These are phyloP conservation scores for Helicostylum pulchrum DNA, from an alignment of 192 early-diverging fungal genomes.

Conservation along the genomic window DNA sequence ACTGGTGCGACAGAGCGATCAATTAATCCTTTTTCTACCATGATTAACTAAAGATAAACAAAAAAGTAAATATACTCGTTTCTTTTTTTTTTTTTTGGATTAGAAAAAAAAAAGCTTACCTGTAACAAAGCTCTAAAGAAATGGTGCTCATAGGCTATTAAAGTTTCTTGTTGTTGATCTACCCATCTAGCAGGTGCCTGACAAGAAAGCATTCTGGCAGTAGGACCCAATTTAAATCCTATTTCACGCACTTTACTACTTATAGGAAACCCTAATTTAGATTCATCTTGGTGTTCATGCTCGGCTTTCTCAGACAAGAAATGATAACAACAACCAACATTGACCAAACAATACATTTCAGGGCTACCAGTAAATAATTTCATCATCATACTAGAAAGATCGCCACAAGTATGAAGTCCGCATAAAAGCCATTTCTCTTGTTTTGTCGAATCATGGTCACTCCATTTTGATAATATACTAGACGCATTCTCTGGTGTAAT, in stretches of 20 bases:
- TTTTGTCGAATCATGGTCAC: not conserved
- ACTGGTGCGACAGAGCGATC: constrained; percentile 44
- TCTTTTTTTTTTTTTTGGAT: not conserved
- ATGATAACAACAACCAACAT: constrained; percentile 88
- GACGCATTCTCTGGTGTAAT: constrained; percentile 44
- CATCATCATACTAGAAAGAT: constrained; percentile 71
- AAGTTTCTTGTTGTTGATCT: constrained; percentile 43
- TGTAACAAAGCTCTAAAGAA: constrained; percentile 77
- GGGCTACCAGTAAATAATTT: constrained; percentile 55
- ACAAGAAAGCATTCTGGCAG: constrained; percentile 69
- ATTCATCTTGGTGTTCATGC: not conserved
- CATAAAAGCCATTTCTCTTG: constrained; percentile 63
- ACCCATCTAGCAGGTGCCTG: constrained; percentile 80
- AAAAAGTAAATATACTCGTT: not conserved
- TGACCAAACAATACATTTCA: constrained; percentile 51
- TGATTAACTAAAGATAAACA: constrained; percentile 27
- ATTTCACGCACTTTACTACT: constrained; percentile 26
- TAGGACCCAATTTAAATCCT: constrained; percentile 48
- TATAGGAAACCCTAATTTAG: constrained; percentile 41
- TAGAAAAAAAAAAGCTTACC: constrained; percentile 19
- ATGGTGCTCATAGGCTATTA: constrained; percentile 64
- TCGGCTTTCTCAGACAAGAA: constrained; percentile 54
- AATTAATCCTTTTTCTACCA: constrained; percentile 54
- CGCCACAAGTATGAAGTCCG: constrained; percentile 83
- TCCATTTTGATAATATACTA: constrained; percentile 33